Evolutionary conservation across 768 basidiomycete species (phyloP).

Genomic region (Phaeotremella fagi): DNA sequence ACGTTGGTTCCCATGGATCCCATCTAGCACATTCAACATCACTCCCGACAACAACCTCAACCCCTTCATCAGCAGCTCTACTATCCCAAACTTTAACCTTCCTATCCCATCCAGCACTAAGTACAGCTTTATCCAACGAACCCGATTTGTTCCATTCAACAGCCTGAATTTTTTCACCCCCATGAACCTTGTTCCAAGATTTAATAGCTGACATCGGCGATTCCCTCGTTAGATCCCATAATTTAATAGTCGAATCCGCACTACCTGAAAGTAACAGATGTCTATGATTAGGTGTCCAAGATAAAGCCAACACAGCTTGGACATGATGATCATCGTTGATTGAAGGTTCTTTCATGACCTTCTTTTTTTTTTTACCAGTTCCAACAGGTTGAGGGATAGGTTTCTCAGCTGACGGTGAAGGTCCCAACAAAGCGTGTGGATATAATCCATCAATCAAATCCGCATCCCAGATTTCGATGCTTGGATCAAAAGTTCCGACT

Average conservation of each 20-base stretch:
- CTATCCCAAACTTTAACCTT: constrained; percentile 94
- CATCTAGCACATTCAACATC: constrained; percentile 92
- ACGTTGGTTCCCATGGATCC: constrained; percentile 89
- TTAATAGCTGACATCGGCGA: constrained; percentile 63
- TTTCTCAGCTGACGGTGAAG: constrained; percentile 54
- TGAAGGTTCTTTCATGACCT: constrained; percentile 68
- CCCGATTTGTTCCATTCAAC: constrained; percentile 84
- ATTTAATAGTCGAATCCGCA: constrained; percentile 91
- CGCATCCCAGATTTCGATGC: constrained; percentile 97
- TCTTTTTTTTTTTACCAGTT: constrained; percentile 96
- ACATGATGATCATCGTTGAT: constrained; percentile 71
- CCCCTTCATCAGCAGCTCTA: constrained; percentile 70
- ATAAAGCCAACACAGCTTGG: constrained; percentile 85
- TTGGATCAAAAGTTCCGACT: constrained; percentile 93
- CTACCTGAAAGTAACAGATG: constrained; percentile 86
- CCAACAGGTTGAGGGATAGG: constrained; percentile 52
- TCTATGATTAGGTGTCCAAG: constrained; percentile 87
- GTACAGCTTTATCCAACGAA: constrained; percentile 72
- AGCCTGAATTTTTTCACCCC: constrained; percentile 91
- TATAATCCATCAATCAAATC: constrained; percentile 92
- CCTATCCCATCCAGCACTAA: constrained; percentile 91
- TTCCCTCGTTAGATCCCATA: constrained; percentile 86
- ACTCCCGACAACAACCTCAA: constrained; percentile 78
- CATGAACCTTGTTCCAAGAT: constrained; percentile 60
- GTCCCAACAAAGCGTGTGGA: constrained; percentile 83